Conservation (phyloP, 164 flowering plant species). For the Chimonanthus salicifolius region DNA sequence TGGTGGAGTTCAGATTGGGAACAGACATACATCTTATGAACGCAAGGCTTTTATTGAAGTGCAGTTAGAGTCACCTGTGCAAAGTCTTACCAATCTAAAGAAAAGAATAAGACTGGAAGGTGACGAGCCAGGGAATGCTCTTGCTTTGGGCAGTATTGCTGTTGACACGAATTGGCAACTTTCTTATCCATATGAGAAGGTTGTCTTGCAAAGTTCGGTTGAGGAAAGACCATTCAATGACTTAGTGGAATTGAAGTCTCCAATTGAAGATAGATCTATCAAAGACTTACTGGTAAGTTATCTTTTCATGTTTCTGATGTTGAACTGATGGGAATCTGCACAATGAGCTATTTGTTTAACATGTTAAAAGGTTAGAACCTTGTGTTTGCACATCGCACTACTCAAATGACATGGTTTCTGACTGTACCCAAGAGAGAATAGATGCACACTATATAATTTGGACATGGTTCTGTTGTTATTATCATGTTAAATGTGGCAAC, state of each 20-base stretch:
- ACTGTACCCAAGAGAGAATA: neutral
- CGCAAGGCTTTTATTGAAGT: neutral
- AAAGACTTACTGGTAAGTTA: slow-evolving; percentile 16
- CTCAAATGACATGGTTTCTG: neutral
- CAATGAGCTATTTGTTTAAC: neutral
- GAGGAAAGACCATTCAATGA: slow-evolving; percentile 11
- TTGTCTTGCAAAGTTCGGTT: slow-evolving; percentile 15
- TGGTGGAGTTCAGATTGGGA: slow-evolving; percentile 4
- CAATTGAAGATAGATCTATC: slow-evolving; percentile 8
- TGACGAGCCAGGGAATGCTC: neutral
- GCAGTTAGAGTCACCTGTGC: neutral
- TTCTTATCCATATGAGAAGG: slow-evolving; percentile 15
- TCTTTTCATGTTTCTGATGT: neutral
- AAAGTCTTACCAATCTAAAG: neutral
- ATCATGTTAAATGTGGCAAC: neutral
- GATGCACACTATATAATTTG: neutral
- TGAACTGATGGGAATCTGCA: slow-evolving; percentile 1
- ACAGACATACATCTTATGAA: neutral
- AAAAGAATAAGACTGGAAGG: slow-evolving; percentile 3
- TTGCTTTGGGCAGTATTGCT: neutral
- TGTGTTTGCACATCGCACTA: neutral
- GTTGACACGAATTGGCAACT: slow-evolving; percentile 9
- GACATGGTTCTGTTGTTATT: neutral
- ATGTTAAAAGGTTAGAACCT: neutral
- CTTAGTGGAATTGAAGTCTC: neutral